These are phyloP conservation scores for Rhodotorula diobovata DNA, from an alignment of 768 basidiomycete species.

Conservation along the genomic window DNA sequence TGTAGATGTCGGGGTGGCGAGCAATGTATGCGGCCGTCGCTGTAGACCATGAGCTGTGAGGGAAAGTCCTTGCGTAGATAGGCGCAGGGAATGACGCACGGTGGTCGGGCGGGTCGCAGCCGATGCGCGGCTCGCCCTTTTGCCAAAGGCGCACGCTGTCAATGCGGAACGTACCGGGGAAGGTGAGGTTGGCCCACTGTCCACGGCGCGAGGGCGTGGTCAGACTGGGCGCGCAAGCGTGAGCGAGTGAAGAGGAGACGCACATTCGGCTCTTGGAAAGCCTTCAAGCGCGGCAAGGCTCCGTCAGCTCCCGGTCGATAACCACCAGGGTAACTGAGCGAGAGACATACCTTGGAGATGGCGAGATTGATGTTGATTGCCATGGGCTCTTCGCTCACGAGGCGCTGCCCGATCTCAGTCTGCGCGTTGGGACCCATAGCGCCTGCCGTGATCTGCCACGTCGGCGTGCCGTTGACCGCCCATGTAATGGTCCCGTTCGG, in stretches of 20 bases:
- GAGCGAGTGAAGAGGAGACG: neutral
- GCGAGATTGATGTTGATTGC: slow-evolving; percentile 58
- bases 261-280: slow-evolving; percentile 51
- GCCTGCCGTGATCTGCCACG: slow-evolving; percentile 67
- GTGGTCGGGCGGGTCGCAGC: slow-evolving; percentile 7
- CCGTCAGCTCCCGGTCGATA: neutral
- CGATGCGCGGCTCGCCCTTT: slow-evolving; percentile 11
- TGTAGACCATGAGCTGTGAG: neutral
- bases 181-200: slow-evolving; percentile 57
- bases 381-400: slow-evolving; percentile 89
- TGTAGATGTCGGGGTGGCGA: slow-evolving; percentile 44
- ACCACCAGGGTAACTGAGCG: neutral
- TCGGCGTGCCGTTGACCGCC: slow-evolving; percentile 61
- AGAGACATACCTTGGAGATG: slow-evolving; percentile 57
- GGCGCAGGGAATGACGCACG: neutral
- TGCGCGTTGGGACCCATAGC: slow-evolving; percentile 63
- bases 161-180: slow-evolving; percentile 57
- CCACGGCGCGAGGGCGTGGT: neutral
- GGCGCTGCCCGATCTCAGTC: slow-evolving; percentile 59
- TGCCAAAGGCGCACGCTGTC: slow-evolving; percentile 24
- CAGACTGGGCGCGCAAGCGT: neutral
- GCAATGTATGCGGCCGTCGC: slow-evolving; percentile 54
- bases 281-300: neutral
- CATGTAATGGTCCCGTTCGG: slow-evolving; percentile 74
- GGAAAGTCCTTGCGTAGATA: neutral